Evolutionary conservation across 257 asterid genomes (phyloP), one percentile per base, ranked within the genome.

Genomic region (Marsdenia floribunda): DNA sequence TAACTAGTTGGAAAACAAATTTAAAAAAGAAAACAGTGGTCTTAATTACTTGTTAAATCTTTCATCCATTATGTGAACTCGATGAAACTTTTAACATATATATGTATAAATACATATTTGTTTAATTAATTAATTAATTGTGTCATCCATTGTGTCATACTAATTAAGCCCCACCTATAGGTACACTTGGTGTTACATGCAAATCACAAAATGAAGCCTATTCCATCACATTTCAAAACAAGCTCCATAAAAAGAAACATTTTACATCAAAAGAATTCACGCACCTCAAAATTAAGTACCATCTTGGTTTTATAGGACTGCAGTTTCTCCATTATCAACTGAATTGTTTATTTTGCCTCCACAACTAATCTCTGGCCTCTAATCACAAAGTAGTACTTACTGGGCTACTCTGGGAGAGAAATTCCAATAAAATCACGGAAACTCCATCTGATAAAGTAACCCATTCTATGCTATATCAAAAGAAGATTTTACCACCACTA

Each of bases 231-330:
- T 47, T 21, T 61, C 12, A 22, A 11, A 18, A 33, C 13, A 5
- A 50, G n/a, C 42, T n/a, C 21, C 38, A n/a, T n/a, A n/a, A n/a
- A n/a, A n/a, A n/a, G n/a, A n/a, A n/a, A n/a, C n/a, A n/a, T n/a
- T n/a, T n/a, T n/a, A n/a, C n/a, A 76, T 5, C 35, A 33, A 54
- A 71, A 60, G 66, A 74, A 74, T n/a, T n/a, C 63, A 61, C 85
- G 19, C 70, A 92, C 97, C 97, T 94, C 98, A 75, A 94, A 94
- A 80, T 79, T 88, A 78, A 95, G 96, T 21, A 96, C 97, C 65
- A 89, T 90, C 72, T 96, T 83, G 14, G 93, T 90, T 80, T 86
- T 95, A 81, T 95, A 95, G 15, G 99, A 95, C 76, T 94, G 97
- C 78, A 90, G 80, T 80, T 90, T 92, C 81, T 94, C 99, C 99